phyloP scores from a whole-genome alignment of 345 rosid species.

The Aquilaria yunnanensis region DNA sequence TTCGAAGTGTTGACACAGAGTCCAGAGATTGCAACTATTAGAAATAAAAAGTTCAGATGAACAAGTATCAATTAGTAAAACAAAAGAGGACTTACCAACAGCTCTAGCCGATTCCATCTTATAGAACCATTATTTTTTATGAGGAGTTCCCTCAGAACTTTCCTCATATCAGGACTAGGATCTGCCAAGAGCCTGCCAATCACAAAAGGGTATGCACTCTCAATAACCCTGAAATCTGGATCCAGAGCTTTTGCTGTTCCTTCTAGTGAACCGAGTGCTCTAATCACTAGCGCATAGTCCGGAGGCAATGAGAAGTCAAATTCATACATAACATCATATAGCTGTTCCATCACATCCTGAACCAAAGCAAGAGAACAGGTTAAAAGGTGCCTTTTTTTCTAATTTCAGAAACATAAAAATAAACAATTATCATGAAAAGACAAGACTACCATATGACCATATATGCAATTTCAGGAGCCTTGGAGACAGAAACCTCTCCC shows the following conservation, averaged over 20 bases:
- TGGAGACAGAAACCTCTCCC: too few relatives aligned
- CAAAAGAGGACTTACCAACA: conserved; percentile 47
- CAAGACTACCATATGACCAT: too few relatives aligned
- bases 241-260: conserved; percentile 93
- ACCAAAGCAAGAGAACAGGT: conserved; percentile 14
- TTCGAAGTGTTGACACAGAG: too few relatives aligned
- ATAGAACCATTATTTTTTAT: conserved; percentile 80
- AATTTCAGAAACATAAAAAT: neutral
- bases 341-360: conserved; percentile 79
- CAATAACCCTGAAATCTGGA: conserved; percentile 86
- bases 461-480: too few relatives aligned
- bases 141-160: conserved; percentile 76
- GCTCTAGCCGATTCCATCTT: conserved; percentile 93
- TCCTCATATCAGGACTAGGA: conserved; percentile 95
- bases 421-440: too few relatives aligned
- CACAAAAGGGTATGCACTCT: conserved; percentile 87
- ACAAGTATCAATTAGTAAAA: too few relatives aligned
- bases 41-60: too few relatives aligned
- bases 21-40: too few relatives aligned
- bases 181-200: conserved; percentile 87
- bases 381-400: neutral
- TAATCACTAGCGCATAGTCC: conserved; percentile 86
- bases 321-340: conserved; percentile 89
- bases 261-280: conserved; percentile 95
- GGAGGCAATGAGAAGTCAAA: conserved; percentile 89